Percentiles rank a stretch among this genome's conserved stretches.
Evolutionary conservation across 768 basidiomycete species (phyloP).

Genomic region (Glaciozyma martinii): DNA sequence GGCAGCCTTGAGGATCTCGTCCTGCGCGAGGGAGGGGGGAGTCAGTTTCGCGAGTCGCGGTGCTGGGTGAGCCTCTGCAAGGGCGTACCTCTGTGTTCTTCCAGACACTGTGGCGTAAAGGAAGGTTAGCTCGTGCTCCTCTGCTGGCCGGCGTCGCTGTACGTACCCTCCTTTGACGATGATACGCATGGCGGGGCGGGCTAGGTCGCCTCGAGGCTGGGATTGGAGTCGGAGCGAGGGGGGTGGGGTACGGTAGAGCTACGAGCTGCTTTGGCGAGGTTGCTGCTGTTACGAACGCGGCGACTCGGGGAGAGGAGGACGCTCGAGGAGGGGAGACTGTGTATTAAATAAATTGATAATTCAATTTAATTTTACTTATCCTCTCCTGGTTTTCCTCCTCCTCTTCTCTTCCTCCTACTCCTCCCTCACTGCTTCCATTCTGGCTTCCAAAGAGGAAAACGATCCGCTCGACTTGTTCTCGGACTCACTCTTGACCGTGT

Average conservation of each 20-base stretch:
- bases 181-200: no score
- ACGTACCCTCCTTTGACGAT: no score
- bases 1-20: conserved; percentile 97
- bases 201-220: no score
- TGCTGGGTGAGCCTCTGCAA: background rate
- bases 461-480: background rate
- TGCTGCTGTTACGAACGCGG: no score
- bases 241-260: no score
- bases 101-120: conserved; percentile 36
- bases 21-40: conserved; percentile 61
- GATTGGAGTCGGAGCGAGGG: no score
- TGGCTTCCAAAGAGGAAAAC: background rate
- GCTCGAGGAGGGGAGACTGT: no score
- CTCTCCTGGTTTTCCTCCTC: no score
- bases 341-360: no score
- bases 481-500: background rate
- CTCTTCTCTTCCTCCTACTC: background rate
- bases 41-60: background rate
- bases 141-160: background rate
- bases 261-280: no score
- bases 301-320: no score
- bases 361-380: no score
- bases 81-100: conserved; percentile 64
- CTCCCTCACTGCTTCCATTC: background rate
- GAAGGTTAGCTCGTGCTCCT: background rate